A percentile compares a stretch with the other conserved stretches of the same genome.
Conservation (phyloP, 768 basidiomycete genomes). For the Pisolithus albus region DNA sequence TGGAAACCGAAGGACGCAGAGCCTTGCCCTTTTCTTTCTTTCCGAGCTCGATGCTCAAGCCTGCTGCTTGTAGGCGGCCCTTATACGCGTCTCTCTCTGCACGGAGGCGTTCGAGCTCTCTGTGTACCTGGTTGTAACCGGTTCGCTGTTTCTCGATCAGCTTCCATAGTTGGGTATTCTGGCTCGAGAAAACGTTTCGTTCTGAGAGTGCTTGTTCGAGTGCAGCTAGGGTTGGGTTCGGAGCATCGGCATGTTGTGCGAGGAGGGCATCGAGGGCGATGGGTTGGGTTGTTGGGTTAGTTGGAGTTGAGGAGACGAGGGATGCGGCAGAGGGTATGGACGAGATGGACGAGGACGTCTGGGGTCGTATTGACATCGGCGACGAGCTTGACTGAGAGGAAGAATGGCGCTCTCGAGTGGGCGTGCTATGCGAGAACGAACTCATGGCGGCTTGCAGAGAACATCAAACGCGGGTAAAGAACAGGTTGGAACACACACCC, state of each 20-base stretch:
- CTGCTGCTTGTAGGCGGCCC: slow-evolving; percentile 25
- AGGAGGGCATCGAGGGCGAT: slow-evolving; percentile 51
- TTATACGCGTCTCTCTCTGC: slow-evolving; percentile 66
- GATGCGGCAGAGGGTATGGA: slow-evolving; percentile 21
- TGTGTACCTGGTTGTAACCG: slow-evolving; percentile 72
- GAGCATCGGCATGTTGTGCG: slow-evolving; percentile 42
- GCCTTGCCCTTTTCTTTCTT: slow-evolving; percentile 20
- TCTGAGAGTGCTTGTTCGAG: slow-evolving; percentile 75
- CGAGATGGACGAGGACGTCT: slow-evolving; percentile 25
- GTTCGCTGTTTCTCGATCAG: slow-evolving; percentile 86
- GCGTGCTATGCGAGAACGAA: slow-evolving; percentile 13
- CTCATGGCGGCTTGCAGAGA: not conserved
- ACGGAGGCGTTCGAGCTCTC: slow-evolving; percentile 81
- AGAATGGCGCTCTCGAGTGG: slow-evolving; percentile 19
- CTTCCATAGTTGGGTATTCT: slow-evolving; percentile 93
- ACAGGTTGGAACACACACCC: too few species aligned
- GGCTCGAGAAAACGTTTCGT: slow-evolving; percentile 69
- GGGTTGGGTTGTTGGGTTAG: slow-evolving; percentile 21
- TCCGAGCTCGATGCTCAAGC: slow-evolving; percentile 34
- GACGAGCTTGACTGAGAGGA: slow-evolving; percentile 18
- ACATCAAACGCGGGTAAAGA: too few species aligned
- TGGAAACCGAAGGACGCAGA: slow-evolving; percentile 19
- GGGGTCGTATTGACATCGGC: slow-evolving; percentile 27
- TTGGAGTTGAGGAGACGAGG: slow-evolving; percentile 20
- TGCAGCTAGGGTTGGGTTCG: slow-evolving; percentile 51